Percentiles rank a stretch among this genome's conserved stretches.
Conservation (phyloP, 2,329 filamentous ascomycete species). For the Erysiphe pulchra region DNA sequence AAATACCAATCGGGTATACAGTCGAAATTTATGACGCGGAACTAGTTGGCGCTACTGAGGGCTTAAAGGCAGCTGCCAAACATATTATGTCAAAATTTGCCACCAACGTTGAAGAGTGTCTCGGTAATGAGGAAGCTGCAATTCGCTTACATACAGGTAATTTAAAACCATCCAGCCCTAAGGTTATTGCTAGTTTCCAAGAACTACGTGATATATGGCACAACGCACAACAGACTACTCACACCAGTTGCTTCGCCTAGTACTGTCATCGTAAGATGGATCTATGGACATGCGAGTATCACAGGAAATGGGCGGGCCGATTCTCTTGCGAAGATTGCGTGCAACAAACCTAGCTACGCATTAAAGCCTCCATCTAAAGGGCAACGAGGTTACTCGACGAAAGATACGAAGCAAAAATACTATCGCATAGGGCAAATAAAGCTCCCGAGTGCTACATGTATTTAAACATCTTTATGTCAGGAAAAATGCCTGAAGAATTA, state of each 20-base stretch:
- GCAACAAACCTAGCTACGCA: too few relatives aligned
- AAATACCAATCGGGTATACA: neutral
- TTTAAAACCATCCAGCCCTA: neutral
- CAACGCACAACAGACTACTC: neutral
- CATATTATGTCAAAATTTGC: neutral
- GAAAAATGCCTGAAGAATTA: too few relatives aligned
- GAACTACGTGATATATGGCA: neutral
- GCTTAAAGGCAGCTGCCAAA: neutral
- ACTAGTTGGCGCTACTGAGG: neutral
- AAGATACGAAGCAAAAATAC: neutral
- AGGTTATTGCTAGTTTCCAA: neutral
- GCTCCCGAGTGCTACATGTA: neutral
- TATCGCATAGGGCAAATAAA: neutral
- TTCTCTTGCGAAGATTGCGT: too few relatives aligned
- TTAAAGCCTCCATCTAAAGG: too few relatives aligned
- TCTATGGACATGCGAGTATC: neutral
- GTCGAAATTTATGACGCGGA: neutral
- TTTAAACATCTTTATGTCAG: too few relatives aligned
- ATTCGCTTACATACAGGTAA: neutral
- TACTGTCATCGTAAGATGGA: neutral
- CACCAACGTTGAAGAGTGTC: neutral
- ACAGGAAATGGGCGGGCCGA: too few relatives aligned
- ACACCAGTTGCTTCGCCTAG: neutral
- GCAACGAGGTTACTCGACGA: neutral
- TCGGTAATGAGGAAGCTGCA: neutral